These are phyloP conservation scores for Favolaschia claudopus DNA, from an alignment of 768 basidiomycete species.

Conservation along the genomic window DNA sequence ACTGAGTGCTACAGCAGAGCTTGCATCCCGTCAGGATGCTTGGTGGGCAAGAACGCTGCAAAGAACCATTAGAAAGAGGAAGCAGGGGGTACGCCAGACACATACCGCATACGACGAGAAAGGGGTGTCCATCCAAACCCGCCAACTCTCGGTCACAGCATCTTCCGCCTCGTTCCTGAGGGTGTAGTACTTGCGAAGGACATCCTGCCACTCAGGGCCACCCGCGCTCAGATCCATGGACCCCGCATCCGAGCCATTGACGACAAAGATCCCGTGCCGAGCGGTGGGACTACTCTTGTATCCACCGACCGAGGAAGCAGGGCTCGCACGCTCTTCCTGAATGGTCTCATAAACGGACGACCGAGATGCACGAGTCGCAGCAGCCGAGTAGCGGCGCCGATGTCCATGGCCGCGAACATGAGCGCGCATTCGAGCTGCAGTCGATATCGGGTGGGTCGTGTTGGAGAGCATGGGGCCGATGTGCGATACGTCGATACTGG, in stretches of 20 bases:
- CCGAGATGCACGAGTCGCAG: slow-evolving; percentile 63
- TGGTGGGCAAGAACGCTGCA: slow-evolving; percentile 76
- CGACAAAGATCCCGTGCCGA: slow-evolving; percentile 57
- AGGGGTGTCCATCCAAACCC: slow-evolving; percentile 72
- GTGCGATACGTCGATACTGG: slow-evolving; percentile 76
- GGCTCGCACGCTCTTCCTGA: slow-evolving; percentile 67
- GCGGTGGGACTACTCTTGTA: slow-evolving; percentile 45
- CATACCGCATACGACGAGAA: slow-evolving; percentile 78
- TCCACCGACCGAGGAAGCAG: slow-evolving; percentile 39
- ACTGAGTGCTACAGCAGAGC: slow-evolving; percentile 78
- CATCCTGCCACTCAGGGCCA: slow-evolving; percentile 66
- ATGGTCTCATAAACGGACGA: slow-evolving; percentile 83
- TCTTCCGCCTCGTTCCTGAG: slow-evolving; percentile 73
- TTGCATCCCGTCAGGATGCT: slow-evolving; percentile 70
- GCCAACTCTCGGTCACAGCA: slow-evolving; percentile 72
- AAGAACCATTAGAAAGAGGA: slow-evolving; percentile 15
- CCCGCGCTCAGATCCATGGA: slow-evolving; percentile 51
- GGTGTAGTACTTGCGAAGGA: slow-evolving; percentile 72
- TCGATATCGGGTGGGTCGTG: slow-evolving; percentile 57
- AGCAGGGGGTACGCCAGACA: slow-evolving; percentile 15
- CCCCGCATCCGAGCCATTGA: slow-evolving; percentile 63
- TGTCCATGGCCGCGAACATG: slow-evolving; percentile 71
- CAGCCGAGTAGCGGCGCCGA: slow-evolving; percentile 67
- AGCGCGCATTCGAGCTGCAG: slow-evolving; percentile 43
- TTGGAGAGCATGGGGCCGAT: slow-evolving; percentile 65